Evolutionary conservation across 1,139 yeast species (phyloP).

Genomic region (Geotrichum restrictum): DNA sequence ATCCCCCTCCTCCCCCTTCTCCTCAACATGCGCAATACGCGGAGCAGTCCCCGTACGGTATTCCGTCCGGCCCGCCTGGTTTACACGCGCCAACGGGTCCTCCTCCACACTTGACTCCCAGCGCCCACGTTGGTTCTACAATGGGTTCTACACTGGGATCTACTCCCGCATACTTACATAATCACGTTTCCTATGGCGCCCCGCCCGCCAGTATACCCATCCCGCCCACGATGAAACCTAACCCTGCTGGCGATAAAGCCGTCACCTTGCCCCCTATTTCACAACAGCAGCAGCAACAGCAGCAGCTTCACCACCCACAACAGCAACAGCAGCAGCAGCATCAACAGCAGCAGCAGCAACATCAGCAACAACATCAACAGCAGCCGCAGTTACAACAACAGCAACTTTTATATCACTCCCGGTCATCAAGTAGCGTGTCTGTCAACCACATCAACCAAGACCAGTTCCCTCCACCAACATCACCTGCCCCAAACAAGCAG

Average conservation of each 20-base stretch:
- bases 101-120: slow-evolving; percentile 1
- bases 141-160: slow-evolving; percentile 1
- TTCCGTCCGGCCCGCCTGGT: background rate
- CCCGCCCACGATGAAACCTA: slow-evolving; percentile 13
- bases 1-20: slow-evolving; percentile 3
- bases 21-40: slow-evolving; percentile 6
- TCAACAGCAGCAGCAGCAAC: slow-evolving; percentile 19
- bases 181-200: background rate
- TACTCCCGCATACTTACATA: slow-evolving; percentile 2
- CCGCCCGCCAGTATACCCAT: slow-evolving; percentile 11
- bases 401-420: slow-evolving; percentile 11
- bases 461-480: slow-evolving; percentile 35
- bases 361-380: too few species aligned
- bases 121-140: slow-evolving; percentile 3
- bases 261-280: slow-evolving; percentile 15
- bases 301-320: background rate
- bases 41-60: slow-evolving; percentile 3
- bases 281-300: slow-evolving; percentile 6
- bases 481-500: slow-evolving; percentile 15
- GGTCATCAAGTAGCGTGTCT: slow-evolving; percentile 1
- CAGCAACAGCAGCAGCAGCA: slow-evolving; percentile 17
- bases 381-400: too few species aligned
- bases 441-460: slow-evolving; percentile 22
- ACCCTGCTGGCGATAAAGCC: slow-evolving; percentile 8
- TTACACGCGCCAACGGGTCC: slow-evolving; percentile 1